Base-by-base conservation (phyloP, 345 rosid species). In the Microthlaspi erraticum region DNA sequence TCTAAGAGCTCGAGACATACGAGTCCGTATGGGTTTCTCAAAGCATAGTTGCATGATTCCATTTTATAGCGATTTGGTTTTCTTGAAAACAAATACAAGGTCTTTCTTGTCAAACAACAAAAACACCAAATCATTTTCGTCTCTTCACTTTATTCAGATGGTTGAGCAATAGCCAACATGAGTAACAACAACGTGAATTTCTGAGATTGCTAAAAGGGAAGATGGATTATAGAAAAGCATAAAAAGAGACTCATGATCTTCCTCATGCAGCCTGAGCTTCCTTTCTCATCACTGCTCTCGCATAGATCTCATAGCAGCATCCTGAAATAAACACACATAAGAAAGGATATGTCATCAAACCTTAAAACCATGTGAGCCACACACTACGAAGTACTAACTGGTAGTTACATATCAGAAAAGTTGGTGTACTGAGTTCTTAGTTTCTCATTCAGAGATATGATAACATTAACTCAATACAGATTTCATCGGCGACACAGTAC, bases 301-400 rank as follows among this genome's bases (percentile, higher is more conserved):
- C 97, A 72, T 87, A 95, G 65, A 95, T 88, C 81, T 92, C 98
- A 70, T 90, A 92, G 90, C 97, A 86, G 80, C 97, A 95, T 17
- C 98, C 98, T 95, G 88, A 69, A 76, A 71, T 46, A 76, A 44
- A 13, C 36, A 8, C 10, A 66, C 14, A 41, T 50, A 10, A 49
- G 0, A 55, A 33, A 64, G 10, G 51, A 9, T 17, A 45, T 19
- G 0, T 14, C 33, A 51, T 34, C 31, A 44, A 61, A 62, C 5
- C 52, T 39, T 17, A 10, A 11, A 26, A 45, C 13, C 45, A 5
- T 37, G 23, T 36, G n/a, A 45, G 19, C 46, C 34, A 6, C 32
- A 48, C 57, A 64, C 13, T n/a, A n/a, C 26, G 1, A 20, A 20
- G 12, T 11, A 48, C 20, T 2, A 71, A 53, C 7, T 55, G 10